These are phyloP conservation scores for Metschnikowia gruessii DNA, from an alignment of 805 yeast genomes.

Conservation along the genomic window DNA sequence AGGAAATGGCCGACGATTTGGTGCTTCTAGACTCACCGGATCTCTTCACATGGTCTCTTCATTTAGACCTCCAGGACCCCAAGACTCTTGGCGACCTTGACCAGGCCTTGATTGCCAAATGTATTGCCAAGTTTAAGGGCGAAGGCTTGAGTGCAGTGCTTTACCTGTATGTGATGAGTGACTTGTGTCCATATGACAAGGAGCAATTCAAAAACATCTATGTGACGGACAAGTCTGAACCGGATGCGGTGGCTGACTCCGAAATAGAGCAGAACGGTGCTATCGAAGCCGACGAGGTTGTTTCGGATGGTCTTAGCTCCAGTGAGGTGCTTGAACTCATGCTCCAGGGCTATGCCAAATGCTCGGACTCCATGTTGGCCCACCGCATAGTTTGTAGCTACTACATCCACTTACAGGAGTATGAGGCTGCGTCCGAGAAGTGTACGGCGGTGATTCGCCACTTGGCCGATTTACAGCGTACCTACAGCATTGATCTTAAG, in stretches of 20 bases:
- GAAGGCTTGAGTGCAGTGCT: slow-evolving; percentile 63
- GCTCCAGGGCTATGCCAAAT: slow-evolving; percentile 46
- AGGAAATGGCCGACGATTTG: slow-evolving; percentile 66
- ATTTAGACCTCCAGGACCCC: slow-evolving; percentile 72
- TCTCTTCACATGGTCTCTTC: slow-evolving; percentile 66
- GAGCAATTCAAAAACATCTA: slow-evolving; percentile 25
- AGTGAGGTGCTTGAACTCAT: slow-evolving; percentile 51
- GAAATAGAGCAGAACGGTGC: slow-evolving; percentile 14
- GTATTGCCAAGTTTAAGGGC: slow-evolving; percentile 52
- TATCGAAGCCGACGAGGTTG: slow-evolving; percentile 10
- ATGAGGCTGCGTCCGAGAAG: slow-evolving; percentile 55
- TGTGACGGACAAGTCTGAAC: slow-evolving; percentile 1
- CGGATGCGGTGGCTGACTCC: slow-evolving; percentile 6
- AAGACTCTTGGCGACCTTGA: slow-evolving; percentile 49
- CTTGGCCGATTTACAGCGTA: slow-evolving; percentile 46
- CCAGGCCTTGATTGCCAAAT: slow-evolving; percentile 43
- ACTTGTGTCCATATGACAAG: slow-evolving; percentile 58
- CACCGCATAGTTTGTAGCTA: slow-evolving; percentile 62
- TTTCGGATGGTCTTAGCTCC: slow-evolving; percentile 30
- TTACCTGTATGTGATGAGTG: slow-evolving; percentile 63
- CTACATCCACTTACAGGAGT: slow-evolving; percentile 59
- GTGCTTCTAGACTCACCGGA: slow-evolving; percentile 62
- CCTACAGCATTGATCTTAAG: slow-evolving; percentile 46
- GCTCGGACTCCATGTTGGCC: slow-evolving; percentile 50
- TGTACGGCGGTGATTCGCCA: slow-evolving; percentile 59